Percentiles rank a stretch among this genome's conserved stretches.
Conservation (phyloP, 2,329 filamentous ascomycete species). For the Basipetospora chlamydospora region DNA sequence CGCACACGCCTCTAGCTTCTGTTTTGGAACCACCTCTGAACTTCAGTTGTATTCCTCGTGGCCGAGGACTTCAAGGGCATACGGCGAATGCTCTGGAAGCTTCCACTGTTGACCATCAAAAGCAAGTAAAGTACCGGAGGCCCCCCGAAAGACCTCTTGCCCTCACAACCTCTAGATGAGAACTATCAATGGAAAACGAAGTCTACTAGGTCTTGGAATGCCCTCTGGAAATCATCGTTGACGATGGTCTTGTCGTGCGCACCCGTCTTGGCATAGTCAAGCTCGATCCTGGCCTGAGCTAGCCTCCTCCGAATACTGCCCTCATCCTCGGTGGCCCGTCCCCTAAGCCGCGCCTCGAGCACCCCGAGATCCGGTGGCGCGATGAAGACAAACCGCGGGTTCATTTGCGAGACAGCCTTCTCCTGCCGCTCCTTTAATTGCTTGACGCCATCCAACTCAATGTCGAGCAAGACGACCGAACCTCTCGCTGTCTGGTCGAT, state of each 20-base stretch:
- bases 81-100: no score
- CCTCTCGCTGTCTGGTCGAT: constrained; percentile 57
- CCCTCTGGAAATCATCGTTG: constrained; percentile 29
- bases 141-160: no score
- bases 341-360: constrained; percentile 59
- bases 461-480: constrained; percentile 72
- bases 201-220: constrained; percentile 36
- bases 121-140: no score
- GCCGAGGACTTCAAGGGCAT: no score
- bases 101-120: no score
- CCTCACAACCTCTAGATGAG: no score
- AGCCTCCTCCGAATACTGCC: constrained; percentile 55
- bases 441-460: constrained; percentile 96
- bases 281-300: constrained; percentile 55
- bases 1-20: no score
- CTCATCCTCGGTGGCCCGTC: constrained; percentile 63
- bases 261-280: constrained; percentile 58
- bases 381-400: constrained; percentile 72
- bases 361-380: constrained; percentile 57
- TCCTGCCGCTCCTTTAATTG: constrained; percentile 59
- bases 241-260: constrained; percentile 24
- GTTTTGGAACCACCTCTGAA: no score
- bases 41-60: no score
- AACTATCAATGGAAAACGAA: constrained; percentile 25
- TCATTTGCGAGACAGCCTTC: constrained; percentile 51